Conservation (phyloP, 176 grass and related monocot species). For the Aegilops umbellulata region DNA sequence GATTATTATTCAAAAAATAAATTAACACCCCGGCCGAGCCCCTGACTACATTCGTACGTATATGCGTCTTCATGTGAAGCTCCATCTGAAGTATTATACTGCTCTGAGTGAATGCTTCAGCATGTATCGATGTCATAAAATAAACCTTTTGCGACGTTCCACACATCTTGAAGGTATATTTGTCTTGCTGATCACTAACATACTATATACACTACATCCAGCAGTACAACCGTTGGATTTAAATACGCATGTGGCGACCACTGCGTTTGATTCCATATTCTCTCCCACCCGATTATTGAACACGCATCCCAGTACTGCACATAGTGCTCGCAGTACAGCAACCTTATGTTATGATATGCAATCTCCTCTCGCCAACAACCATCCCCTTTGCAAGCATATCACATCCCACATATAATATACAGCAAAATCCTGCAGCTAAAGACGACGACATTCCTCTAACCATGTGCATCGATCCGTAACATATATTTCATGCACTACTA, state of each 20-base stretch:
- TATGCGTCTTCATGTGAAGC: not conserved
- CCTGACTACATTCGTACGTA: not conserved
- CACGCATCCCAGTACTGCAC: conserved; percentile 8
- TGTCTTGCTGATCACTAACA: conserved; percentile 18
- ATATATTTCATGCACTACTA: not conserved
- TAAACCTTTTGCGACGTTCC: not conserved
- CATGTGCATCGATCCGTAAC: conserved; percentile 26
- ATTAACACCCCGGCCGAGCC: not conserved
- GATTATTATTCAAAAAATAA: too few relatives aligned
- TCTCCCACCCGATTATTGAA: conserved; percentile 19
- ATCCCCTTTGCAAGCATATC: conserved; percentile 6
- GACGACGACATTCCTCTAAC: conserved; percentile 41
- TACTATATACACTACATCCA: not conserved
- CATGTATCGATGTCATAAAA: not conserved
- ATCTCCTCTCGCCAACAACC: not conserved
- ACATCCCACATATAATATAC: not conserved
- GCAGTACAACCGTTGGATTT: conserved; percentile 8
- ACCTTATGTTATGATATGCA: not conserved
- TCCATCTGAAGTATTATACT: not conserved
- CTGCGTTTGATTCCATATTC: conserved; percentile 51
- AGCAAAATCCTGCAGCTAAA: conserved; percentile 33
- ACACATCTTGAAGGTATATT: conserved; percentile 20
- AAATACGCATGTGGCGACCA: conserved; percentile 7
- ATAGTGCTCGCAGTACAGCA: conserved; percentile 10
- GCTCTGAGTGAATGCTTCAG: not conserved